A percentile compares a stretch with the other conserved stretches of the same genome.
These are phyloP conservation scores for Medicago truncatula DNA, from an alignment of 306 rosid species.

Conservation along the genomic window MtrunA17r5.0-ANR NC_053042.1:33711501-33712000, in stretches of 20 bases:
- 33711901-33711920: constrained; percentile 18
- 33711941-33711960: constrained; percentile 12
- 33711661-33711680: constrained; percentile 36
- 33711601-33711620: constrained; percentile 30
- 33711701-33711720: constrained; percentile 45
- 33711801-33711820: constrained; percentile 23
- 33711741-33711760: constrained; percentile 16
- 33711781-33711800: constrained; percentile 27
- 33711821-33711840: constrained; percentile 31
- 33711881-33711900: constrained; percentile 14
- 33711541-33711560: constrained; percentile 29
- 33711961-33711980: constrained; percentile 28
- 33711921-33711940: constrained; percentile 14
- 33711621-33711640: constrained; percentile 30
- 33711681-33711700: constrained; percentile 49
- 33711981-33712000: constrained; percentile 24
- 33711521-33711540: constrained; percentile 37
- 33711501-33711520: constrained; percentile 32
- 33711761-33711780: constrained; percentile 21
- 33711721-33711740: not conserved
- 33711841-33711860: constrained; percentile 7
- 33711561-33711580: constrained; percentile 23
- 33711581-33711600: constrained; percentile 20
- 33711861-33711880: constrained; percentile 17
- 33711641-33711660: constrained; percentile 22